These are phyloP conservation scores for Neofusicoccum laricinum DNA, from an alignment of 2,329 filamentous ascomycete species.

Conservation along the genomic window DNA sequence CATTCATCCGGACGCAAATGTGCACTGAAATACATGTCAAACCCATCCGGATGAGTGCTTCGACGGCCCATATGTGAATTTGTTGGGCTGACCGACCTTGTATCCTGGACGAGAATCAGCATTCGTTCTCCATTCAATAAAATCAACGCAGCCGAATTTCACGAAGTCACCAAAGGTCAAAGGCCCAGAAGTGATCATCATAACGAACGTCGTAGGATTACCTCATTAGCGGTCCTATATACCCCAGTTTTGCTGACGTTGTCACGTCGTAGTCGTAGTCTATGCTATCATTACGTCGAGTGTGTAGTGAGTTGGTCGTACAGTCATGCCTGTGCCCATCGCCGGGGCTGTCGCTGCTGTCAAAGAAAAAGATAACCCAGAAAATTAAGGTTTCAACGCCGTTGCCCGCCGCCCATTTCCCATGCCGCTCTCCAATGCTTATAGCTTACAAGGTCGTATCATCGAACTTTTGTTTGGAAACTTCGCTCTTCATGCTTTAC, in stretches of 20 bases:
- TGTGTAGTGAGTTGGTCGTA: conserved; percentile 5
- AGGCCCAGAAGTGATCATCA: neutral
- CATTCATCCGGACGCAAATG: neutral
- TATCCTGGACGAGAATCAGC: neutral
- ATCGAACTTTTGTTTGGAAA: neutral
- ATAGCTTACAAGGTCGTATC: neutral
- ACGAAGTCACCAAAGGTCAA: neutral
- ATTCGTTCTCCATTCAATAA: neutral
- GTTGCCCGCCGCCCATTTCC: neutral
- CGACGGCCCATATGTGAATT: neutral
- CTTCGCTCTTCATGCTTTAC: neutral
- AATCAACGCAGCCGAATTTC: neutral
- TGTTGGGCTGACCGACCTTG: too few species aligned
- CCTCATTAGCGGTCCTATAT: conserved; percentile 7
- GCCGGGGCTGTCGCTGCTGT: neutral
- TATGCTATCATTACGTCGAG: conserved; percentile 11
- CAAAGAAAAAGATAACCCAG: neutral
- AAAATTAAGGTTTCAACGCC: neutral
- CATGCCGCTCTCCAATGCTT: neutral
- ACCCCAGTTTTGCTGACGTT: neutral
- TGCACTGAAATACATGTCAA: neutral
- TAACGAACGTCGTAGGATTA: conserved; percentile 9
- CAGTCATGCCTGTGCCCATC: conserved; percentile 10
- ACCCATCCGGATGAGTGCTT: too few species aligned
- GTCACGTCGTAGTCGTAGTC: conserved; percentile 14